Base-by-base conservation (phyloP, 2,329 filamentous ascomycete species). In the Arthroderma sp. region DNA sequence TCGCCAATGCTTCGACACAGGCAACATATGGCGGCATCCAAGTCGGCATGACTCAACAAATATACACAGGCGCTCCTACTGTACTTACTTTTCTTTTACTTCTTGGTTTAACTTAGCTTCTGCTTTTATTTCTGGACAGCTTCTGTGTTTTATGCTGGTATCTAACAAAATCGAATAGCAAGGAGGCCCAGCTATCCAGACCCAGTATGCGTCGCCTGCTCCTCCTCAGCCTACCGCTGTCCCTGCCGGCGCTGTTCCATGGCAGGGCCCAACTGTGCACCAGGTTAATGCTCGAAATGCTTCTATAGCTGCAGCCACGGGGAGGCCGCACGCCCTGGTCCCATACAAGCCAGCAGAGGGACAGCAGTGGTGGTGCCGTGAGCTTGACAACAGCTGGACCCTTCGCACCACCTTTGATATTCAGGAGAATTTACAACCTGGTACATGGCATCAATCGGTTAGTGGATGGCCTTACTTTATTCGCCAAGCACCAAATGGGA, bases 341-440 rank as follows among this genome's bases (percentile, higher is more conserved):
- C 62, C 61, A 1, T 58, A 58, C 47, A 55, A 56, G 44, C 52
- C 58, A 2, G 52, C 48, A 8, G 44, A 54, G 15, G 54, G 55
- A 30, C 54, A 57, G 39, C 53, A 59, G 37, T 62, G 57, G 45
- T 65, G 57, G 55, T 60, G 57, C 46, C 57, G 56, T 37, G 61
- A 65, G 45, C 38, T 59, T 27, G 57, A 63, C 49, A 58, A 59
- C 8, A 51, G 51, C 32, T 65, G 54, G 44, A 60, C 56, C 15
- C 46, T 63, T 42, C 56, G 57, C 39, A 59, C 57, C n/a, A 48
- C 48, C 22, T 54, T 48, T 32, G 55, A 58, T 10, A 60, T 60
- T 38, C 51, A 53, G 38, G 52, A 57, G 9, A 50, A 53, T 28
- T 50, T 55, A 32, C 53, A 57, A 40, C 59, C 59, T 6, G 60